Evolutionary conservation across 148 eudicot species (phyloP).

Genomic region (Pouteria glomerata): DNA sequence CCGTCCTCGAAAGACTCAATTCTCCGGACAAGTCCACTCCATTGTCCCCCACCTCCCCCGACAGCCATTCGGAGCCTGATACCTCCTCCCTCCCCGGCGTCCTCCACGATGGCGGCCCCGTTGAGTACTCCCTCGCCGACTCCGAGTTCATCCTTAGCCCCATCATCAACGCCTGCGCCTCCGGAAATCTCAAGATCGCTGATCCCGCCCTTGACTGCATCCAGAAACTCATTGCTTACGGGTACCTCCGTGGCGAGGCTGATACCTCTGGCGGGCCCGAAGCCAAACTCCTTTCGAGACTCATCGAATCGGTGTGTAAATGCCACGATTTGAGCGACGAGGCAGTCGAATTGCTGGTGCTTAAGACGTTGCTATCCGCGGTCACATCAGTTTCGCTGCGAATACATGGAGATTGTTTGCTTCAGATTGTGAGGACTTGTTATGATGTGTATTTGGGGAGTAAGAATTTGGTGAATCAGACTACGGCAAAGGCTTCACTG

Average conservation of each 20-base stretch:
- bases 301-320: slow-evolving; percentile 68
- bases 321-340: slow-evolving; percentile 61
- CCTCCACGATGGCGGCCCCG: slow-evolving; percentile 26
- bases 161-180: slow-evolving; percentile 42
- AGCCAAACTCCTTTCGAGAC: slow-evolving; percentile 39
- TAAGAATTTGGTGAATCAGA: slow-evolving; percentile 88
- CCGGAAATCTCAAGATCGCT: slow-evolving; percentile 58
- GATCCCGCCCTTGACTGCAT: slow-evolving; percentile 66
- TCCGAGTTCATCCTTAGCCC: slow-evolving; percentile 72
- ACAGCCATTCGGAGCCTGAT: not conserved
- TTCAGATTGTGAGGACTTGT: slow-evolving; percentile 74
- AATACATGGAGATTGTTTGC: slow-evolving; percentile 82
- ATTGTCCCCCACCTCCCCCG: slow-evolving; percentile 20
- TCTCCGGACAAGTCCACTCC: slow-evolving; percentile 23
- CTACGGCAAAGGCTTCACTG: slow-evolving; percentile 88
- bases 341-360: slow-evolving; percentile 53
- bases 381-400: slow-evolving; percentile 69
- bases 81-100: slow-evolving; percentile 9
- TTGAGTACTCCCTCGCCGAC: slow-evolving; percentile 47
- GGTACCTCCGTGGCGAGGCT: slow-evolving; percentile 70
- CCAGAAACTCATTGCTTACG: slow-evolving; percentile 72
- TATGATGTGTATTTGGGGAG: slow-evolving; percentile 81
- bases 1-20: slow-evolving; percentile 51
- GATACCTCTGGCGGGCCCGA: slow-evolving; percentile 57
- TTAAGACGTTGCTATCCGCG: slow-evolving; percentile 65